Evolutionary conservation across 495 filamentous ascomycete species (phyloP).

Genomic region (Trichodelitschia bisporula): DNA sequence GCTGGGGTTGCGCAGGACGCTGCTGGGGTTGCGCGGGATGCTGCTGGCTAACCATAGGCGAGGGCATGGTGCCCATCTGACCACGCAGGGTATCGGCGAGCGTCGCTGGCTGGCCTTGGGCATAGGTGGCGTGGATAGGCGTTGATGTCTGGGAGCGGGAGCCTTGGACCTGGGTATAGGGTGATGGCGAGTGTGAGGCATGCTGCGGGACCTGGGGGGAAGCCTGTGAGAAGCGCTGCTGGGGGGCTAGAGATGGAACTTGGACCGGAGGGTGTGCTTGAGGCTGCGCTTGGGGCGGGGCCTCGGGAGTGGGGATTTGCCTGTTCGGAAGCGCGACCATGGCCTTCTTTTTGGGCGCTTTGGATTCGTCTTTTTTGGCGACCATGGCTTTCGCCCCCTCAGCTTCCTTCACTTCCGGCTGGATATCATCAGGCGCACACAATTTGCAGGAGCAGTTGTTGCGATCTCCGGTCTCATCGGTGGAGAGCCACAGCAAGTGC

Average conservation of each 20-base stretch:
- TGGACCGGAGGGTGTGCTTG: too few species aligned
- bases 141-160: too few species aligned
- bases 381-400: too few species aligned
- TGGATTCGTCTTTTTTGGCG: constrained; percentile 10
- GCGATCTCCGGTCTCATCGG: constrained; percentile 25
- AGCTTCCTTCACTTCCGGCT: constrained; percentile 11
- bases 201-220: not conserved
- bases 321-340: not conserved
- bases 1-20: constrained; percentile 1
- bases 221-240: not conserved
- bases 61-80: too few species aligned
- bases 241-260: too few species aligned
- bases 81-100: too few species aligned
- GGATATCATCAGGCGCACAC: constrained; percentile 22
- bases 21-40: constrained; percentile 2
- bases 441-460: constrained; percentile 32
- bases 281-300: too few species aligned
- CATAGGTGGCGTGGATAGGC: too few species aligned
- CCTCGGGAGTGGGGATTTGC: too few species aligned
- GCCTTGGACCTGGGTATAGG: not conserved
- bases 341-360: not conserved
- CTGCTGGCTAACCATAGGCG: too few species aligned
- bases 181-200: not conserved
- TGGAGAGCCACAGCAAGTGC: constrained; percentile 33
- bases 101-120: too few species aligned